Evolutionary conservation across 1,284 basidiomycete species (phyloP).

Genomic region (Mycena citricolor): DNA sequence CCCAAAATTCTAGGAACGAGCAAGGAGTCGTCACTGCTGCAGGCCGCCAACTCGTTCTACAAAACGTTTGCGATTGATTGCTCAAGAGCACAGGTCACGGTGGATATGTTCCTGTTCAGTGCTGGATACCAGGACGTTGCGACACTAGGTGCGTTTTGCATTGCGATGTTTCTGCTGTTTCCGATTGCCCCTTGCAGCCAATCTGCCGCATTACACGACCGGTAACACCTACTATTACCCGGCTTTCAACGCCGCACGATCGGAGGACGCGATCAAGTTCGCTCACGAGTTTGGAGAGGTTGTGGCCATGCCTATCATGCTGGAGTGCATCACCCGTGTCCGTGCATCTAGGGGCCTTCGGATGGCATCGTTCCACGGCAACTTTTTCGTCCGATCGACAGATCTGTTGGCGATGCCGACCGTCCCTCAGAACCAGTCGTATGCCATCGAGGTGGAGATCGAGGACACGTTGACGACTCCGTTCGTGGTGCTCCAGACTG

Average conservation of each 20-base stretch:
- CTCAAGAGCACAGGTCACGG: conserved; percentile 94
- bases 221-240: conserved; percentile 99
- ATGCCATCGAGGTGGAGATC: conserved; percentile 95
- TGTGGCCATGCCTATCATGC: conserved; percentile 90
- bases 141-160: conserved; percentile 62
- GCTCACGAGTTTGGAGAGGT: conserved; percentile 96
- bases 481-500: conserved; percentile 95
- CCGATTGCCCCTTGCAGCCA: conserved; percentile 50
- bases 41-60: conserved; percentile 92
- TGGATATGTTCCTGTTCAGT: conserved; percentile 99
- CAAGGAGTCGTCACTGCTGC: conserved; percentile 83
- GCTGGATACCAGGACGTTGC: conserved; percentile 95
- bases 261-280: conserved; percentile 97
- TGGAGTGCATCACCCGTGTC: conserved; percentile 97
- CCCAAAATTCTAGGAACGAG: conserved; percentile 93
- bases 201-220: conserved; percentile 95
- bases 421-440: conserved; percentile 95
- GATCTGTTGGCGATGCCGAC: conserved; percentile 96
- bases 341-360: conserved; percentile 86
- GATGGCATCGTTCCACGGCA: conserved; percentile 98
- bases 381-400: conserved; percentile 98
- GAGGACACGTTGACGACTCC: conserved; percentile 93
- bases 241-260: conserved; percentile 91
- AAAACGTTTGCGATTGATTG: conserved; percentile 99
- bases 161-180: not conserved